These are phyloP conservation scores for Biancaea sappan DNA, from an alignment of 306 rosid genomes.

Conservation along the genomic window DNA sequence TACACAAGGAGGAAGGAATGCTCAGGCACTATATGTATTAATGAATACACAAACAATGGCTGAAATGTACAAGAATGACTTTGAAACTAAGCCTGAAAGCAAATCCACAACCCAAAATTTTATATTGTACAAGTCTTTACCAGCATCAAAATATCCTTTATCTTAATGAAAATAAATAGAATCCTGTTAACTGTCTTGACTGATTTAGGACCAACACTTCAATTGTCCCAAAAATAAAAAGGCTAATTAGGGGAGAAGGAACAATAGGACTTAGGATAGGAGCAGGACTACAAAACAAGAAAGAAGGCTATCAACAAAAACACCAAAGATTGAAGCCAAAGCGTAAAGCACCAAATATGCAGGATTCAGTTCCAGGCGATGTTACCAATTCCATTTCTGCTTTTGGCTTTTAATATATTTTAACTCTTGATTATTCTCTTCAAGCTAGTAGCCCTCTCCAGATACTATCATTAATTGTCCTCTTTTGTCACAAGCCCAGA, in stretches of 20 bases:
- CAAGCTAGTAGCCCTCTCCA: background rate
- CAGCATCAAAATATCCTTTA: background rate
- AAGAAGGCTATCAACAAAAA: background rate
- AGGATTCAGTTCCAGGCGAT: background rate
- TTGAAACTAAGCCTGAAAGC: background rate
- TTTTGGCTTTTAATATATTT: background rate
- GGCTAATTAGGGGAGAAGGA: background rate
- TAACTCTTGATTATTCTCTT: background rate
- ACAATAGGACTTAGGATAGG: background rate
- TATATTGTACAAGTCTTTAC: background rate
- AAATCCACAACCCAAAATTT: conserved; percentile 1
- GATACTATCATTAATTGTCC: background rate
- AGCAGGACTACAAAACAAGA: background rate
- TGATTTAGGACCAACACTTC: background rate
- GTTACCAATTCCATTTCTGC: background rate
- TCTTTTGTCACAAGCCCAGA: background rate
- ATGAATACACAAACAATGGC: background rate
- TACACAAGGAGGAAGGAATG: background rate
- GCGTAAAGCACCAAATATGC: too few species aligned
- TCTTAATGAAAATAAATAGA: background rate
- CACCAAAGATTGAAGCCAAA: background rate
- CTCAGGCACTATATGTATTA: background rate
- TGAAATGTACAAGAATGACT: background rate
- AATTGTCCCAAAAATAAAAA: background rate
- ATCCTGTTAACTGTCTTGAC: background rate